A percentile compares a stretch with the other conserved stretches of the same genome.
These are phyloP conservation scores for Vanrija sp. DNA, from an alignment of 1,284 basidiomycete genomes.

Conservation along the genomic window DNA sequence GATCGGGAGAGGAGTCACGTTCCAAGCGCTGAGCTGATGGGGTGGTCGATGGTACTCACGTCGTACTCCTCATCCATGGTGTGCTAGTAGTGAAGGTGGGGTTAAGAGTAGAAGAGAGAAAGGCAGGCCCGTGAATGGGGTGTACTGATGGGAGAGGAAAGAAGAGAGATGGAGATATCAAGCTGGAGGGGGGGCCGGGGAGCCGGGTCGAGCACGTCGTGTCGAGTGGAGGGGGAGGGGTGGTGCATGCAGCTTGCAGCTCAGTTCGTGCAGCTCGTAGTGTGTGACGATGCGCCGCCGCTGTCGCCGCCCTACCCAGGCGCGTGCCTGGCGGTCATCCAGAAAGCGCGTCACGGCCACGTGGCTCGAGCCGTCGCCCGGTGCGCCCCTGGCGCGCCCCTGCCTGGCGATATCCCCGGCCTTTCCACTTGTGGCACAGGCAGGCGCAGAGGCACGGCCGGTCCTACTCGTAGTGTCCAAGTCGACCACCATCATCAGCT, in stretches of 20 bases:
- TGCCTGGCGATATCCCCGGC: not conserved
- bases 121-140: not conserved
- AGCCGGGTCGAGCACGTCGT: no score
- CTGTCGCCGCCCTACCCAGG: not conserved
- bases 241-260: not conserved
- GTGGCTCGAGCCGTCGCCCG: not conserved
- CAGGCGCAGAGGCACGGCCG: no score
- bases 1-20: not conserved
- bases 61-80: slow-evolving; percentile 52
- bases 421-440: not conserved
- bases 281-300: no score
- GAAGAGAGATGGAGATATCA: not conserved
- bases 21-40: not conserved
- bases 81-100: slow-evolving; percentile 1
- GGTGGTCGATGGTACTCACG: slow-evolving; percentile 31
- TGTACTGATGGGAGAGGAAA: not conserved
- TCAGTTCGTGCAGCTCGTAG: not conserved
- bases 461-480: no score
- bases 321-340: not conserved
- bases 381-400: no score
- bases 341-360: not conserved
- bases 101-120: slow-evolving; percentile 21
- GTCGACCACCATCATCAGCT: no score
- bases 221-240: no score
- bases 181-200: not conserved